Evolutionary conservation across 2,329 filamentous ascomycete species (phyloP).

Genomic region (Akanthomyces dipterigenus): DNA sequence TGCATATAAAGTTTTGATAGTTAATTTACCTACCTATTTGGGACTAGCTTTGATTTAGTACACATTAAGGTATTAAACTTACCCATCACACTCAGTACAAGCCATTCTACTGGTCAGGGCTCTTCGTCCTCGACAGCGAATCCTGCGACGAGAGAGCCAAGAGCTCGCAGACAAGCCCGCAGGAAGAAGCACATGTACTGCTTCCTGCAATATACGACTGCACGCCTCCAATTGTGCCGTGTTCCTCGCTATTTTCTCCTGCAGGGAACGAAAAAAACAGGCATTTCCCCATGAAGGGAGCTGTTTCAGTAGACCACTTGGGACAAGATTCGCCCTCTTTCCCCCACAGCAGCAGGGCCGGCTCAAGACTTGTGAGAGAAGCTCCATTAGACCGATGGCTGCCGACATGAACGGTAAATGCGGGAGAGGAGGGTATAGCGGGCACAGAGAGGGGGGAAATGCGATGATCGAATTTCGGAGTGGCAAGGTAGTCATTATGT

Average conservation of each 20-base stretch:
- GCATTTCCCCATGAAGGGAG: not conserved
- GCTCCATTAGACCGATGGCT: conserved; percentile 10
- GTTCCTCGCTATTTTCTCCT: not conserved
- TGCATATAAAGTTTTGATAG: not conserved
- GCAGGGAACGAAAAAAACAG: not conserved
- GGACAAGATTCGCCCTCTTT: not conserved
- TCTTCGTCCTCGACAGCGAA: not conserved
- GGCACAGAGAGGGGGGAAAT: not conserved
- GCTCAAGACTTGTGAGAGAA: not conserved
- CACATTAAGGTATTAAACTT: not conserved
- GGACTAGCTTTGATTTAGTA: not conserved
- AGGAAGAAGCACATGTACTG: not conserved
- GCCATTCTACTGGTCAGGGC: not conserved
- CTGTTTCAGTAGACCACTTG: not conserved
- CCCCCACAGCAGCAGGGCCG: not conserved
- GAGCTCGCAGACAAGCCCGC: not conserved
- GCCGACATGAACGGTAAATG: not conserved
- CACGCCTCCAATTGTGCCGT: not conserved
- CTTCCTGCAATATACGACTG: not conserved
- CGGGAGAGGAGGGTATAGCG: not conserved
- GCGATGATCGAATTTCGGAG: no score
- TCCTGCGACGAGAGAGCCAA: no score
- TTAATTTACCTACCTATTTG: not conserved
- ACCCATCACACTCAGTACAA: not conserved
- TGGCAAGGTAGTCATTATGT: conserved; percentile 9